Conservation (phyloP, 2,329 filamentous ascomycete species). For the Nigrospora sphaerica region DNA sequence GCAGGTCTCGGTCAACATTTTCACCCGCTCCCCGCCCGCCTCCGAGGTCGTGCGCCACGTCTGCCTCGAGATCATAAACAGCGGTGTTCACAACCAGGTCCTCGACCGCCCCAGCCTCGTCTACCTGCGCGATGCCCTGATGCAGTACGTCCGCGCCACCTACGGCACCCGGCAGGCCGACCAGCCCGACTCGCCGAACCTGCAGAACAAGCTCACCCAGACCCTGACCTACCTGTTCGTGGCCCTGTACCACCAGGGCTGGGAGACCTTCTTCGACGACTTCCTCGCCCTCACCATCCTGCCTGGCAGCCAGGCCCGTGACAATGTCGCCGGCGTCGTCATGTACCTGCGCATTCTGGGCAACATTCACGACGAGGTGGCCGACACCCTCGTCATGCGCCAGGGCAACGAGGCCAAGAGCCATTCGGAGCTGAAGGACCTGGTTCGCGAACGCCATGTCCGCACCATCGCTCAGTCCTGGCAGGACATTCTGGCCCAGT, state of each 20-base stretch:
- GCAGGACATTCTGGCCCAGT: conserved; percentile 82
- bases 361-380: conserved; percentile 95
- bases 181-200: conserved; percentile 60
- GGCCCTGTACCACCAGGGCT: conserved; percentile 75
- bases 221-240: conserved; percentile 92
- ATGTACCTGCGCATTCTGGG: conserved; percentile 84
- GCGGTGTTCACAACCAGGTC: conserved; percentile 73
- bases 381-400: conserved; percentile 79
- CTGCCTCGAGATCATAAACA: conserved; percentile 88
- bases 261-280: conserved; percentile 88
- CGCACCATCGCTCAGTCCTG: conserved; percentile 82
- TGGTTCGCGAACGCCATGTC: conserved; percentile 80
- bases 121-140: conserved; percentile 72
- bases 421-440: conserved; percentile 85
- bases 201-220: conserved; percentile 97
- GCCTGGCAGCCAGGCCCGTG: conserved; percentile 49
- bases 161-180: conserved; percentile 57
- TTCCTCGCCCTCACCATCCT: conserved; percentile 68
- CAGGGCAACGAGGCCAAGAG: conserved; percentile 73
- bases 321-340: conserved; percentile 70
- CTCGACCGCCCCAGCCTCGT: conserved; percentile 66
- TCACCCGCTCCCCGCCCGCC: conserved; percentile 67
- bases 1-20: conserved; percentile 83
- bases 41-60: conserved; percentile 84
- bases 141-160: conserved; percentile 71